phyloP scores from a whole-genome alignment of 2,329 filamentous ascomycete species.

The Atkinsonella hypoxylon region DNA sequence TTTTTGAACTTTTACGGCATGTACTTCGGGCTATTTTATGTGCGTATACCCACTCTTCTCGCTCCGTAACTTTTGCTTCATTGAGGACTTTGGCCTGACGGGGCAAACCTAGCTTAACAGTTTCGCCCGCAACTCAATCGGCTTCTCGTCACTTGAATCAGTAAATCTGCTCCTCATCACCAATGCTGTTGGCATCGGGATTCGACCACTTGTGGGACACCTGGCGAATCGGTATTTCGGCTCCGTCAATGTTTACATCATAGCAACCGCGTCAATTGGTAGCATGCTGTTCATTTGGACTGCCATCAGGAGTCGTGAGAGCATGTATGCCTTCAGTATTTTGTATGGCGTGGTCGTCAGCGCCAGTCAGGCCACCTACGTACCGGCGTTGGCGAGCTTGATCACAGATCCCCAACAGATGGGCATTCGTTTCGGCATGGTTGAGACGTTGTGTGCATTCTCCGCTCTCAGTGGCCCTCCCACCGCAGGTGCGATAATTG shows the following conservation, averaged over 20 bases:
- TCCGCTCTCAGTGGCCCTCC: conserved; percentile 33
- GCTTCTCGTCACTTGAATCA: conserved; percentile 35
- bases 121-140: conserved; percentile 29
- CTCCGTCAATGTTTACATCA: conserved; percentile 41
- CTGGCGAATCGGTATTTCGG: conserved; percentile 41
- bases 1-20: conserved; percentile 32
- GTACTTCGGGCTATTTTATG: conserved; percentile 30
- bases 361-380: conserved; percentile 7
- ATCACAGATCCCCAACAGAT: conserved; percentile 31
- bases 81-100: not conserved
- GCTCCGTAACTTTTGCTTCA: too few relatives aligned
- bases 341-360: conserved; percentile 33
- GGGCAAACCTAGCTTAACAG: conserved; percentile 16
- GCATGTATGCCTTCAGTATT: conserved; percentile 32
- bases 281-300: conserved; percentile 44
- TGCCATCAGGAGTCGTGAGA: conserved; percentile 27
- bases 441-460: conserved; percentile 28
- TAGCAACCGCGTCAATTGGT: conserved; percentile 31
- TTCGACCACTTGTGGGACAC: conserved; percentile 39
- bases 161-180: conserved; percentile 44
- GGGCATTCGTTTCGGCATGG: conserved; percentile 34
- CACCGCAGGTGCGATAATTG: conserved; percentile 33
- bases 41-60: conserved; percentile 9
- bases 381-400: conserved; percentile 11
- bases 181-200: conserved; percentile 43